Evolutionary conservation across 306 rosid species (phyloP).

Genomic region (Trifolium repens): DNA sequence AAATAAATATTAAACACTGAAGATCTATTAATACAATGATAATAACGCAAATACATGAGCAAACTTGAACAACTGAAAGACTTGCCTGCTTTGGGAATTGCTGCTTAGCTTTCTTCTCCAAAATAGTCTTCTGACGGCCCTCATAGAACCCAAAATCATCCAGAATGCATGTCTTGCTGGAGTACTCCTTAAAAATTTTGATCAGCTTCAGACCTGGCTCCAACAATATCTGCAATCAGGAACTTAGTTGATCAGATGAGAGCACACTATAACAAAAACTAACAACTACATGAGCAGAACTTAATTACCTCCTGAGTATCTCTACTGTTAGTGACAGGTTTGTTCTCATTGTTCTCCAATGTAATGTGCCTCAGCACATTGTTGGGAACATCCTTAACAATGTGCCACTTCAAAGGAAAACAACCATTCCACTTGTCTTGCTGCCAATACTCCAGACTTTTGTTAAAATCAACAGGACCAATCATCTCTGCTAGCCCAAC

Average conservation of each 20-base stretch:
- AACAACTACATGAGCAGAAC: neutral
- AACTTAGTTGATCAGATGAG: conserved; percentile 24
- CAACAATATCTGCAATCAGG: conserved; percentile 60
- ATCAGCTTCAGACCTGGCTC: conserved; percentile 80
- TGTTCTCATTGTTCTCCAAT: conserved; percentile 92
- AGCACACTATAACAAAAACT: neutral
- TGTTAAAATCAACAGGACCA: conserved; percentile 92
- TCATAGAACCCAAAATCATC: conserved; percentile 93
- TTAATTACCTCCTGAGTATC: conserved; percentile 90
- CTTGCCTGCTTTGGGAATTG: conserved; percentile 83
- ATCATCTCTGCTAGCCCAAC: conserved; percentile 96
- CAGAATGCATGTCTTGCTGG: conserved; percentile 84
- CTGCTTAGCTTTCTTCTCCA: conserved; percentile 90
- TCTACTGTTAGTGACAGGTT: conserved; percentile 94
- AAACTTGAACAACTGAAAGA: neutral
- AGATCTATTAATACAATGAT: neutral
- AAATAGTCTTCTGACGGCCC: conserved; percentile 83
- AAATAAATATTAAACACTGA: neutral
- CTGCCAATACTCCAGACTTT: conserved; percentile 94
- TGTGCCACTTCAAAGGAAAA: conserved; percentile 93
- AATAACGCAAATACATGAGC: neutral
- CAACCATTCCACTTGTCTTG: conserved; percentile 99
- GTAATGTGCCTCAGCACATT: conserved; percentile 90
- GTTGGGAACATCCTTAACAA: conserved; percentile 95
- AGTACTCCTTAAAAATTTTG: conserved; percentile 79